Base-by-base conservation (phyloP, 805 yeast species). In the Candida ficus region DNA sequence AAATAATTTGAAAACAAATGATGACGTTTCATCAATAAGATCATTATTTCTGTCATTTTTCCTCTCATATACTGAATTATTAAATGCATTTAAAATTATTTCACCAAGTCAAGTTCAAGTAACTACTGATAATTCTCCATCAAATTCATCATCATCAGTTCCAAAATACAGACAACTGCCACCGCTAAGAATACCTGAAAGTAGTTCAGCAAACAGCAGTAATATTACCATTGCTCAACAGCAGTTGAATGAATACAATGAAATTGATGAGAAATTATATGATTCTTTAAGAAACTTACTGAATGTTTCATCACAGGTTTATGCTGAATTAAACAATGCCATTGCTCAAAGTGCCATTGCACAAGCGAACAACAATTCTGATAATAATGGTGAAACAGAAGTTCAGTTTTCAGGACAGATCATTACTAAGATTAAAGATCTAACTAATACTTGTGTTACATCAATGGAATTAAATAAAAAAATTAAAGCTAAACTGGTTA, bases 391-490 rank as follows among this genome's bases (percentile, higher is more conserved):
- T 20, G n/a, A 23, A 33, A 5, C 19, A 10, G 35, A 17, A 4
- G 16, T 7, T 54, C 73, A 26, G 48, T 56, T 51, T 26, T 29
- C 53, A 16, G 56, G 71, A n/a, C 56, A 60, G 5, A 71, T 79
- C 26, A 80, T 85, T 1, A 55, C 71, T 6, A 83, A 81, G 50
- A 83, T 88, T 25, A 80, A 80, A 49, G 96, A 88, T 36, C 67
- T 90, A 36, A 82, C 95, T 0, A 71, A 69, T 34, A 83, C 86
- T 11, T 88, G 95, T 57, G 76, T 84, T 41, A 67, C 78, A 16
- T 85, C 95, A 1, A 80, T 84, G 74, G 95, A 87, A n/a, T 74
- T 83, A 31, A 84, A 95, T 9, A 79, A 81, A 47, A 64, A 80
- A 43, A 70, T 87, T 36, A 75, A 75, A 43, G 64, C 65, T 12